Base-by-base conservation (phyloP, 805 yeast genomes). In the Wickerhamiella alocasiicola region DNA sequence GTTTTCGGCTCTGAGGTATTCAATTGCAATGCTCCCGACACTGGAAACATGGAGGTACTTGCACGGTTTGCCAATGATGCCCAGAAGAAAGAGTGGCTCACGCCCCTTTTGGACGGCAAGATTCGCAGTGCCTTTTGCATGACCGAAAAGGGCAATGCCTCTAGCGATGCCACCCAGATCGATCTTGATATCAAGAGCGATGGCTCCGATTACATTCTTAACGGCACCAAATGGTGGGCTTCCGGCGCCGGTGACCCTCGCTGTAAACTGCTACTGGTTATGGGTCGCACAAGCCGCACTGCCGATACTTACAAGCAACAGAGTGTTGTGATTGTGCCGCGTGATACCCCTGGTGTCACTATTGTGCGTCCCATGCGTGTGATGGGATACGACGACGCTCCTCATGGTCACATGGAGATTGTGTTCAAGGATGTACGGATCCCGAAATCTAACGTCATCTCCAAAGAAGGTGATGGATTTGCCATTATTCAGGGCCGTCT, bases 201-300 rank as follows among this genome's bases (percentile, higher is more conserved):
- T 12, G 76, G 72, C 3, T 64, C 67, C 16, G 49, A 57, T 28
- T 71, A 64, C 39, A 68, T 73, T 2, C 48, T 76, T 36, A 71
- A 71, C 46, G 81, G 81, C 5, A 65, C 72, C 41, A 76, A 76
- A 54, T 76, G 81, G 81, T 75, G 76, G 67, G 76, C 79, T 2
- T 72, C 79, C 0, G 81, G 81, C 21, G 80, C 79, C 28, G 80
- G 79, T 19, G 81, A 75, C 53, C 80, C 79, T 19, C 65, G 78
- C 41, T 68, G 76, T 55, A 49, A 58, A 29, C 67, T 71, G 13
- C 66, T 74, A 70, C 59, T 71, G 40, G 70, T 68, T 19, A 70
- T 70, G 74, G 71, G 72, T 51, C 67, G 68, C 55, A 69, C 72
- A 4, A 44, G 48, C 9, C 37, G 31, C 25, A 36, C 29, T 21